Evolutionary conservation across 768 basidiomycete genomes (phyloP).

Genomic region (Leucogyrophana mollusca): DNA sequence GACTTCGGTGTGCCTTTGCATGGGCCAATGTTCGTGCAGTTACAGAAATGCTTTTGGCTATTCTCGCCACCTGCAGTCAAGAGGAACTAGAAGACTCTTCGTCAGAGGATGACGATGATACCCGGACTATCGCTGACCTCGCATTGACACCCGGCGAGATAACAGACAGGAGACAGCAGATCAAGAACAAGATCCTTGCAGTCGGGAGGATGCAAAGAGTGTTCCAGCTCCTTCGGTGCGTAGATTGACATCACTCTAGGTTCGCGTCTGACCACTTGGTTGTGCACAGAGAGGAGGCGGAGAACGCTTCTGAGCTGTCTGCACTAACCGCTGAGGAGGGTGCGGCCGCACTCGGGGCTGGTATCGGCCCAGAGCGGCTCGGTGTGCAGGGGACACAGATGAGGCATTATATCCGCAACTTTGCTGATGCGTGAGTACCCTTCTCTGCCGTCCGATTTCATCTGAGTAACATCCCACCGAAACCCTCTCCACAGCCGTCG

Average conservation of each 20-base stretch:
- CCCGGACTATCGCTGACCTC: conserved; percentile 24
- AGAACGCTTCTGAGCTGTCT: conserved; percentile 69
- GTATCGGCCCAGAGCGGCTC: conserved; percentile 53
- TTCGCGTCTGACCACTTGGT: not conserved
- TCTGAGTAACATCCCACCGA: conserved; percentile 1
- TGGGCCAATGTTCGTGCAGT: conserved; percentile 46
- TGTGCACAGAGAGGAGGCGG: conserved; percentile 67
- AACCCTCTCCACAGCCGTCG: conserved; percentile 50
- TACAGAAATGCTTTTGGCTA: conserved; percentile 95
- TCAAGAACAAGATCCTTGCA: conserved; percentile 92
- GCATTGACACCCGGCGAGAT: conserved; percentile 39
- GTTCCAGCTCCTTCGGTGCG: conserved; percentile 85
- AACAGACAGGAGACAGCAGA: conserved; percentile 63
- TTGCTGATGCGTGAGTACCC: conserved; percentile 70
- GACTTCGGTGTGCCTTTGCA: not conserved
- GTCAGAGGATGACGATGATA: conserved; percentile 35
- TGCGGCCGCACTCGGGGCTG: conserved; percentile 18
- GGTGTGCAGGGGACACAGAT: conserved; percentile 61
- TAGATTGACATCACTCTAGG: conserved; percentile 7
- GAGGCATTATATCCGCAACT: conserved; percentile 61
- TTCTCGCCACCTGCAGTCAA: conserved; percentile 89
- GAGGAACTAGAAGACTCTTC: conserved; percentile 80
- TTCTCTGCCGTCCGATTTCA: conserved; percentile 1
- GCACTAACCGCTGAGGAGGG: conserved; percentile 32
- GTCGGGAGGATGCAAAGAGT: conserved; percentile 90